Conservation (phyloP, 257 asterid species). For the Echites panduratus region DNA sequence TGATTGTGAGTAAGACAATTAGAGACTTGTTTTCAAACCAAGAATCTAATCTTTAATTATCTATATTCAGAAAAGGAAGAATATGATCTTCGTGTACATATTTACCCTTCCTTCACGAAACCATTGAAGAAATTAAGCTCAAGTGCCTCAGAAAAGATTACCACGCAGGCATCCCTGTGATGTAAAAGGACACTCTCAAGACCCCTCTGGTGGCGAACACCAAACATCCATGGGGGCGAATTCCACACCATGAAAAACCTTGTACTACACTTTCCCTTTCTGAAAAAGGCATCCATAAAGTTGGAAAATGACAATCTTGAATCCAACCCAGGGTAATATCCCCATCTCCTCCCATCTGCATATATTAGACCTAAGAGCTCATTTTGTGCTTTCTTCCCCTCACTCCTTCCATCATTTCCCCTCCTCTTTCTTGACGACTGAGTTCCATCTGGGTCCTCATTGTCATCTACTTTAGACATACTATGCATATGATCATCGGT, state of each 20-base stretch:
- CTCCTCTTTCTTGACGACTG: constrained; percentile 8
- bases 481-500: background rate
- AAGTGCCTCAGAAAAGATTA: constrained; percentile 88
- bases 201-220: constrained; percentile 84
- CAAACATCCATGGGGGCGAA: constrained; percentile 94
- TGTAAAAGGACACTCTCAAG: constrained; percentile 78
- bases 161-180: constrained; percentile 73
- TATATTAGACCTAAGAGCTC: constrained; percentile 40
- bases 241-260: constrained; percentile 95
- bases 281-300: constrained; percentile 76
- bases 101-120: constrained; percentile 75
- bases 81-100: constrained; percentile 9
- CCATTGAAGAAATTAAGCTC: constrained; percentile 85
- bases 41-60: background rate
- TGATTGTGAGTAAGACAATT: background rate
- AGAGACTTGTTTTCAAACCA: background rate
- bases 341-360: constrained; percentile 98
- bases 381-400: constrained; percentile 6
- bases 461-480: constrained; percentile 13
- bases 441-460: background rate
- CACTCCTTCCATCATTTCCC: constrained; percentile 4
- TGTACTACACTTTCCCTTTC: constrained; percentile 61
- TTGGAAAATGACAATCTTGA: constrained; percentile 54
- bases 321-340: constrained; percentile 80
- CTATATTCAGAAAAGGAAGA: background rate